Evolutionary conservation across 1,284 basidiomycete genomes (phyloP), one percentile per base, ranked within the genome.

Genomic region (Austroboletus novae-zelandiae): DNA sequence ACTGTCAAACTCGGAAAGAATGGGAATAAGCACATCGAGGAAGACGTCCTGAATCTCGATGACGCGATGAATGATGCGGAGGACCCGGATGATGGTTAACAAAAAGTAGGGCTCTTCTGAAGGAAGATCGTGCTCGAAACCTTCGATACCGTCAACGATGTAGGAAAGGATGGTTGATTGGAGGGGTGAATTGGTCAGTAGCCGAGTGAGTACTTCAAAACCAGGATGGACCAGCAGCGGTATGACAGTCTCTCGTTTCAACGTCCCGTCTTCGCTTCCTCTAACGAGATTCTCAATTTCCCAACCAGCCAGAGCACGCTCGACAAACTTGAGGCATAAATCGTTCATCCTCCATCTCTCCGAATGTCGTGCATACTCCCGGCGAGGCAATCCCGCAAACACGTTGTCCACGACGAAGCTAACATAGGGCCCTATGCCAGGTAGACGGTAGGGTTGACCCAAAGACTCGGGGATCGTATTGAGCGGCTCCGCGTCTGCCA

Each of bases 281-380:
- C 74, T 68, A 29, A 86, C 70, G 4, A 90, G 69, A 9, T 74
- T 74, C 62, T 89, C 85, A 45, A 97, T 72, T 62, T 94, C 86
- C 68, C 90, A 96, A 52, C 84, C 84, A 0, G 86, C 86, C 30
- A 98, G 70, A 20, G 85, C 84, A 35, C 87, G 83, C 61, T 98
- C 94, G 45, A 97, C 77, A 66, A 94, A 98, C 51, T 83, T 84
- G 40, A 98, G 74, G 50, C 89, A 91, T 0, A 88, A 74, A 52
- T 96, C 91, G 35, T 93, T 89, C 63, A 93, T 86, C 58, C 84
- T 79, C 93, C 93, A 98, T 56, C 89, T 75, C 62, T 98, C 93
- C 9, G 80, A 81, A 9, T 83, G 81, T 40, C 80, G 76, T 7
- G 79, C 72, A 60, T 90, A 98, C 55, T 93, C 91, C 35, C 94